Conservation (phyloP, 345 rosid genomes). For the Reutealis trisperma region DNA sequence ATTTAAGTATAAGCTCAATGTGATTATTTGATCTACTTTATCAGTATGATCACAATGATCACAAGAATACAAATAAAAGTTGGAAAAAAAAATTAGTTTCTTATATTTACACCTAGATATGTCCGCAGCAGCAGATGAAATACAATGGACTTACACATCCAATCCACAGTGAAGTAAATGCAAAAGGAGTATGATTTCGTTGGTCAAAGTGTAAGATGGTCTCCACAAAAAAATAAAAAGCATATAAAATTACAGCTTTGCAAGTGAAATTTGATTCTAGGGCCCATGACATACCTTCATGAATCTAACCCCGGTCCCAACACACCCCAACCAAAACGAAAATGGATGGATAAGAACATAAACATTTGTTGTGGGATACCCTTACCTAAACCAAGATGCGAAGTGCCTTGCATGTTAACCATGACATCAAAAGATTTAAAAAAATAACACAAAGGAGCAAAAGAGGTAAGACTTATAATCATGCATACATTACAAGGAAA, state of each 20-base stretch:
- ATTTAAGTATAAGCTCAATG: background rate
- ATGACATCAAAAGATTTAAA: background rate
- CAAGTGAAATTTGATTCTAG: background rate
- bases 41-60: background rate
- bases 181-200: background rate
- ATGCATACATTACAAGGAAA: background rate
- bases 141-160: background rate
- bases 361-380: background rate
- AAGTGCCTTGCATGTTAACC: background rate
- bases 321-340: background rate
- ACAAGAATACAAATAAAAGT: slow-evolving; percentile 1
- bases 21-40: background rate
- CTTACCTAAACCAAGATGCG: slow-evolving; percentile 5
- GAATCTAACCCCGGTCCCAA: background rate
- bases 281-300: background rate
- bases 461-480: background rate
- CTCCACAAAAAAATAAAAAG: background rate
- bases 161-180: background rate
- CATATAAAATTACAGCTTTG: background rate
- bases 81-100: background rate
- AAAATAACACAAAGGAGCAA: background rate
- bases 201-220: background rate
- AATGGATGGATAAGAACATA: background rate
- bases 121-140: background rate
- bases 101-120: background rate